Percentiles rank a stretch among this genome's conserved stretches.
Evolutionary conservation across 257 asterid species (phyloP).

Genomic region (Handroanthus guayacan): DNA sequence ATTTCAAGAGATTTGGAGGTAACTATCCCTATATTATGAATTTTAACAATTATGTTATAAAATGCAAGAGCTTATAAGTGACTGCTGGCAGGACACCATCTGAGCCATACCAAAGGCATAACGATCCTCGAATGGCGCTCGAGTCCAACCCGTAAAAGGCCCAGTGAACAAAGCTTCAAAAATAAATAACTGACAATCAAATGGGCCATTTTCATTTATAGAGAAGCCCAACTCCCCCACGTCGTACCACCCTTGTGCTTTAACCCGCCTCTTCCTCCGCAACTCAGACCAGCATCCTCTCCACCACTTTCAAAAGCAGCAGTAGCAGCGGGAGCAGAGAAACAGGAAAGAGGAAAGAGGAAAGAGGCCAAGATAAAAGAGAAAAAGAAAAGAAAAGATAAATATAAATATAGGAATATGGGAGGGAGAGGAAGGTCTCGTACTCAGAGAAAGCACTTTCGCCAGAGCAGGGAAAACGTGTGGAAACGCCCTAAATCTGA

Average conservation of each 20-base stretch:
- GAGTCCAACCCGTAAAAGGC: too few species aligned
- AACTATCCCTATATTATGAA: too few species aligned
- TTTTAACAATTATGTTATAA: too few species aligned
- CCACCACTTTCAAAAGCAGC: conserved; percentile 13
- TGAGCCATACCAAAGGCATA: too few species aligned
- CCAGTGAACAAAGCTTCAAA: too few species aligned
- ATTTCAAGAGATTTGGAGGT: too few species aligned
- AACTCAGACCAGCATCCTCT: conserved; percentile 13
- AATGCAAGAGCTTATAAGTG: too few species aligned
- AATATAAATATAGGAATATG: conserved; percentile 40
- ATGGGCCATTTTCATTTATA: conserved; percentile 6
- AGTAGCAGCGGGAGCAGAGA: too few species aligned
- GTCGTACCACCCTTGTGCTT: neutral
- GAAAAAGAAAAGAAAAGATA: conserved; percentile 19
- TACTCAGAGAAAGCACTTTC: conserved; percentile 92
- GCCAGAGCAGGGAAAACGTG: conserved; percentile 77
- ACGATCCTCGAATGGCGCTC: too few species aligned
- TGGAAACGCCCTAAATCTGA: conserved; percentile 86
- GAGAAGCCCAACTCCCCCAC: neutral
- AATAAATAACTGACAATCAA: too few species aligned
- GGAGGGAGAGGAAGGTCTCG: conserved; percentile 93
- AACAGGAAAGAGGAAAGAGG: conserved; percentile 13
- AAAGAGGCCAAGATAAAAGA: neutral
- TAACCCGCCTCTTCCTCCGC: conserved; percentile 35
- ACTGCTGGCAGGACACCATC: too few species aligned